Base-by-base conservation (phyloP, 495 filamentous ascomycete species). In the Penicillium coffeae region DNA sequence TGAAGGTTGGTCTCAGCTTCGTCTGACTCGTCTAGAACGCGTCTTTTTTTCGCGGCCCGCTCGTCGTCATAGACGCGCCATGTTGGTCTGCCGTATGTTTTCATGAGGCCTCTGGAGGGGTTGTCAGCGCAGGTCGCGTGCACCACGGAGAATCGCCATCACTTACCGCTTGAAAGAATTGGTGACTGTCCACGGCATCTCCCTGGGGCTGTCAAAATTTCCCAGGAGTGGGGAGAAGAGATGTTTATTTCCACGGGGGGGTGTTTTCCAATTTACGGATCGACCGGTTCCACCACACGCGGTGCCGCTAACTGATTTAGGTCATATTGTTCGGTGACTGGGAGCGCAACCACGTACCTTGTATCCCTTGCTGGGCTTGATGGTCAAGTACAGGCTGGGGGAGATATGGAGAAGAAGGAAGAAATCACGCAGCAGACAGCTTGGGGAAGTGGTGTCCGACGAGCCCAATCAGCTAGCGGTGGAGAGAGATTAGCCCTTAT, bases 121-220 rank as follows among this genome's bases (percentile, higher is more conserved):
- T 8, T 21, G 10, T 47, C 16, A 49, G 39, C 55, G 8, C 21
- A 20, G 18, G 33, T 37, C 42, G 27, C 19, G 37, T 37, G 21
- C 19, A 43, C 27, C 15, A 43, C 8, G 14, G 14, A 7, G 14
- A 37, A 16, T 12, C 15, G 20, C 15, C 39, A 18, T 4, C 13
- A 51, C 59, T 16, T 66, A 79, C 76, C 76, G 70, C 65, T 76
- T 79, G 46, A 78, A 79, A 54, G 76, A 79, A 68, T 79, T 79
- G 55, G 76, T 77, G 50, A 79, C 75, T 49, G 74, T 77, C 64
- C 73, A 79, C 65, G 75, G 74, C 76, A 79, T 79, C 56, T 63
- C 67, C 62, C 58, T 40, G 48, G 56, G 51, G 37, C 51, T 50
- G 41, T 48, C 48, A 52, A 42, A 36, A 40, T 58, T 30, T 10